These are phyloP conservation scores for Linaria vulgaris DNA, from an alignment of 257 asterid genomes.

Conservation along the genomic window DNA sequence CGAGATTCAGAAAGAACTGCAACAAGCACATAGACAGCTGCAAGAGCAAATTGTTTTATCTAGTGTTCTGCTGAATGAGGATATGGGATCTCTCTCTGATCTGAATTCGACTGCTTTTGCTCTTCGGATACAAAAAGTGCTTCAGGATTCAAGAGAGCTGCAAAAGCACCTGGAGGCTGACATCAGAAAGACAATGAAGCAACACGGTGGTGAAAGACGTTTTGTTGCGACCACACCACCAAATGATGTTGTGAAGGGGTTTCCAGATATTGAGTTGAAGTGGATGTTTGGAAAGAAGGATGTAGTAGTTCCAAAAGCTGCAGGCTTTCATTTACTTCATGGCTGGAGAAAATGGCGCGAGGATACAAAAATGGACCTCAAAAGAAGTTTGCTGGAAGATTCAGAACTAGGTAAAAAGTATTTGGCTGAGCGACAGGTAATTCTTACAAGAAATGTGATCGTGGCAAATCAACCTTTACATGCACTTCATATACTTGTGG, in stretches of 20 bases:
- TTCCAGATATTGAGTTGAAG: slow-evolving; percentile 83
- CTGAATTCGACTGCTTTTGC: slow-evolving; percentile 55
- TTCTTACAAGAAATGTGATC: slow-evolving; percentile 13
- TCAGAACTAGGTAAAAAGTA: slow-evolving; percentile 78
- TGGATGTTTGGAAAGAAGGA: slow-evolving; percentile 93
- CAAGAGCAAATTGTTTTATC: slow-evolving; percentile 68
- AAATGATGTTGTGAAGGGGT: slow-evolving; percentile 84
- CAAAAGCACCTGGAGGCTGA: slow-evolving; percentile 68
- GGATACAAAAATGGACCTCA: slow-evolving; percentile 59
- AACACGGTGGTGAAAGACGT: slow-evolving; percentile 70
- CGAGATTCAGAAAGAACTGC: slow-evolving; percentile 77
- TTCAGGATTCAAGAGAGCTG: slow-evolving; percentile 67
- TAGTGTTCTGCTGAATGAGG: slow-evolving; percentile 55
- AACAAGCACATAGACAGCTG: slow-evolving; percentile 66
- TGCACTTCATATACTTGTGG: neutral
- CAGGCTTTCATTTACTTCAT: slow-evolving; percentile 52
- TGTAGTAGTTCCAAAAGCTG: slow-evolving; percentile 74
- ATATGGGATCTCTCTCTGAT: slow-evolving; percentile 40
- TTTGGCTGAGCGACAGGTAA: slow-evolving; percentile 89
- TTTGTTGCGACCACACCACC: slow-evolving; percentile 70
- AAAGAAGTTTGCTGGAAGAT: slow-evolving; percentile 66
- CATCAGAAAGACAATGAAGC: slow-evolving; percentile 67
- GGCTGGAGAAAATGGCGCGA: slow-evolving; percentile 99
- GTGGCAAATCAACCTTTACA: slow-evolving; percentile 13
- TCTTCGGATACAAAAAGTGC: slow-evolving; percentile 60